A percentile compares a stretch with the other conserved stretches of the same genome.
These are phyloP conservation scores for Sporormia fimetaria DNA, from an alignment of 495 filamentous ascomycete genomes.

Conservation along the genomic window DNA sequence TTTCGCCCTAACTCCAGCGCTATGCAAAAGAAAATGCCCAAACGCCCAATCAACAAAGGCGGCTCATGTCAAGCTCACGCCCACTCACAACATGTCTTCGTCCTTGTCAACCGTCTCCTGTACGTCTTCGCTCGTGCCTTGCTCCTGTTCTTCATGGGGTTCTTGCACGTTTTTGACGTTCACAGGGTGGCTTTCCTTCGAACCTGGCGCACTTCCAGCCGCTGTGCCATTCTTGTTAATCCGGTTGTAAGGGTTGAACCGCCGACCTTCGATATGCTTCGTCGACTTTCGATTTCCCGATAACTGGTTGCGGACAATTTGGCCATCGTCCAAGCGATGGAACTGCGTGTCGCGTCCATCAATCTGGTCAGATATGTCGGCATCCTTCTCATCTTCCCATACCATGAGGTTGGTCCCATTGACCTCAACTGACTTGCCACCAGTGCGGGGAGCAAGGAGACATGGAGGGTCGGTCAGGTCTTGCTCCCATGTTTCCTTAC, in stretches of 20 bases:
- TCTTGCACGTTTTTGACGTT: slow-evolving; percentile 8
- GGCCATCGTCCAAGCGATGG: slow-evolving; percentile 23
- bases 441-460: slow-evolving; percentile 25
- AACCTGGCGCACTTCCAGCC: too few species aligned
- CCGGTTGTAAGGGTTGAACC: slow-evolving; percentile 20
- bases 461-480: slow-evolving; percentile 9
- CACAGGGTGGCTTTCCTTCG: too few species aligned
- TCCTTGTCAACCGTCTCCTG: slow-evolving; percentile 3
- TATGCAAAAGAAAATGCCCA: too few species aligned
- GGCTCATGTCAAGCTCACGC: too few species aligned
- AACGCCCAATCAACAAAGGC: too few species aligned
- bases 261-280: slow-evolving; percentile 4
- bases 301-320: slow-evolving; percentile 22
- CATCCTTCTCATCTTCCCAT: slow-evolving; percentile 28
- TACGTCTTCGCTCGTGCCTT: neutral
- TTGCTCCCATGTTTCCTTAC: slow-evolving; percentile 24
- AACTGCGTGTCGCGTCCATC: slow-evolving; percentile 23
- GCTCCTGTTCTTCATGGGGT: neutral
- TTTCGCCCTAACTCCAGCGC: too few species aligned
- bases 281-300: slow-evolving; percentile 18
- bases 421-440: slow-evolving; percentile 20
- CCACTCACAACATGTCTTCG: slow-evolving; percentile 22
- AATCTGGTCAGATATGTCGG: slow-evolving; percentile 23
- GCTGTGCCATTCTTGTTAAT: slow-evolving; percentile 1
- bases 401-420: slow-evolving; percentile 27